Base-by-base conservation (phyloP, 768 basidiomycete species). In the Amanita phalloides region DNA sequence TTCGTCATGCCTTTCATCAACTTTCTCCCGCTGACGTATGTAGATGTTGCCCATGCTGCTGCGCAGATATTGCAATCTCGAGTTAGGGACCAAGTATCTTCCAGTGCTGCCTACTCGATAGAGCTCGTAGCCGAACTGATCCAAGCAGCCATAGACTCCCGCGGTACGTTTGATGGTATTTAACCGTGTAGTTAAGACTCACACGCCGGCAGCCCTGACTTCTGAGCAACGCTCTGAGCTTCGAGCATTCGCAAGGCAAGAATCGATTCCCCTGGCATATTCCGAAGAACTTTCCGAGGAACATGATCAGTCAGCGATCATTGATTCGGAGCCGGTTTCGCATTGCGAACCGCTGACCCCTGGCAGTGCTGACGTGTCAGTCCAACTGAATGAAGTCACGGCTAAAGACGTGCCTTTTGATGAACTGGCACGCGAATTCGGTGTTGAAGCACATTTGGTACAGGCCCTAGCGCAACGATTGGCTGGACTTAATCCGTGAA, bases 361-460 rank as follows among this genome's bases (percentile, higher is more conserved):
- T 26, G 45, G 49, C 21, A 55, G 55, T 33, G 17, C 47, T 38
- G 47, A 45, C 33, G 50, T 54, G 55, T 44, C 55, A n/a, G 45
- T 45, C 5, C 39, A 41, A 30, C 21, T 38, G 13, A 48, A 37
- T 39, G 43, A 45, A 28, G 36, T 17, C 28, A 20, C 35, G 23
- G 43, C 32, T 32, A 52, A 45, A 38, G 44, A 52, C 3, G 33
- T 36, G 43, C 54, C 23, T 21, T 48, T 44, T 36, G 72, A 72
- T 43, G 73, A 75, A 21, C 72, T 88, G n/a, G 85, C 86, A 21
- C 73, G 72, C 57, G 86, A 87, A 62, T 86, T 86, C 54, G 85
- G 85, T n/a, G 72, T 87, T 20, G 81, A 85, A 49, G 69, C 84
- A 30, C 73, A 80, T 39, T 61, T 86, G 25, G 77, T 87, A 42